These are phyloP conservation scores for Camelina sativa DNA, from an alignment of 345 rosid genomes.

Conservation along the genomic window DNA sequence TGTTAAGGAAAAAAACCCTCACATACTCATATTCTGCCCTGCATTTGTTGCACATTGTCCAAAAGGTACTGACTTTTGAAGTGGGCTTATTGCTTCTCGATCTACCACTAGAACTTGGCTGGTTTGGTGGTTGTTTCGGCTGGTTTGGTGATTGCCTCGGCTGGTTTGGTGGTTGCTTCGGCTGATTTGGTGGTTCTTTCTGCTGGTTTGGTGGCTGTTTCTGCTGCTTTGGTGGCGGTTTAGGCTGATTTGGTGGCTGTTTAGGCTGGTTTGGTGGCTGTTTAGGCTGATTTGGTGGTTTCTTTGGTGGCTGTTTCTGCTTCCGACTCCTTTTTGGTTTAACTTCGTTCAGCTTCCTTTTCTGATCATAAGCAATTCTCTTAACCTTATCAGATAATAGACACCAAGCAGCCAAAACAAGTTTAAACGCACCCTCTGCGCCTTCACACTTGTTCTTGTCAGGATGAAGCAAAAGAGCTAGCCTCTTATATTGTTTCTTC, in stretches of 20 bases:
- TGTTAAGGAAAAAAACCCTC: constrained; percentile 66
- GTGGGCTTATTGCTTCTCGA: constrained; percentile 36
- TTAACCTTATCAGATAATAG: constrained; percentile 70
- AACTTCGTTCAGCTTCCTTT: constrained; percentile 49
- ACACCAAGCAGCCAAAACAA: constrained; percentile 77
- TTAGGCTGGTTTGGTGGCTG: not conserved
- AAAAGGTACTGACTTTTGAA: constrained; percentile 57
- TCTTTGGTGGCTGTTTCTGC: constrained; percentile 22
- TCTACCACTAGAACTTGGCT: constrained; percentile 31
- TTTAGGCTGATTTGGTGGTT: not conserved
- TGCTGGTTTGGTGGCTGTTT: not conserved
- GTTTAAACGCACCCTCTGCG: constrained; percentile 81
- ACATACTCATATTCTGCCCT: constrained; percentile 70
- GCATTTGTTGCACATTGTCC: constrained; percentile 82
- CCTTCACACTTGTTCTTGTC: constrained; percentile 87
- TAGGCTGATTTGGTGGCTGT: not conserved
- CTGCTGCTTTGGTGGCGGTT: not conserved
- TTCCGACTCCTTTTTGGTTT: constrained; percentile 47
- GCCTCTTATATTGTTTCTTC: constrained; percentile 67
- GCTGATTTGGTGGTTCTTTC: not conserved
- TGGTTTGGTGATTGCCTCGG: not conserved
- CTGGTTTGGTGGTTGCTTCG: not conserved
- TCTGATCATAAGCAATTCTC: constrained; percentile 72
- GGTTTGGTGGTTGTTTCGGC: not conserved
- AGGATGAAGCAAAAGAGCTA: constrained; percentile 81